Percentiles rank a stretch among this genome's conserved stretches.
Evolutionary conservation across 441 rosid species (phyloP).

Genomic region (Lepidium campestre): DNA sequence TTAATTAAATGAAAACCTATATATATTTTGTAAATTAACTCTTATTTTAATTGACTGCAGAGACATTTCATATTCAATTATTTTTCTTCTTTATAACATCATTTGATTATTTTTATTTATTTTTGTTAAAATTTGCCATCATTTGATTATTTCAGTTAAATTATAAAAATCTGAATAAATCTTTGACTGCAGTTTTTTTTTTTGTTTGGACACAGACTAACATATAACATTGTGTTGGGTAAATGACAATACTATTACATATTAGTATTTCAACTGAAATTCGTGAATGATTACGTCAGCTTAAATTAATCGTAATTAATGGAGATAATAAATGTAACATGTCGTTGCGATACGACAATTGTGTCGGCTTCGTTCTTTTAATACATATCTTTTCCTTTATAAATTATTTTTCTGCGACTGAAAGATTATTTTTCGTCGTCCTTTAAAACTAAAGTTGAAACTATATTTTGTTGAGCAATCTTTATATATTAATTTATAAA

Average conservation of each 20-base stretch:
- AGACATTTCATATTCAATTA: not conserved
- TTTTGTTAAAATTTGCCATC: too few species aligned
- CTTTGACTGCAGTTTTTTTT: not conserved
- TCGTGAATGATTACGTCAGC: not conserved
- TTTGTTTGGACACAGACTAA: not conserved
- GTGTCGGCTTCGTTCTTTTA: conserved; percentile 7
- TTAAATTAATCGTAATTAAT: not conserved
- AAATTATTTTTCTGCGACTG: not conserved
- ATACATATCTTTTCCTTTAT: not conserved
- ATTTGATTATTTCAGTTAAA: not conserved
- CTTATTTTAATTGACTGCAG: too few species aligned
- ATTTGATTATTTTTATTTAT: too few species aligned
- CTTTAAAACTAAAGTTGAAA: not conserved
- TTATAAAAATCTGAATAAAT: not conserved
- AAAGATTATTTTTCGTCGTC: not conserved
- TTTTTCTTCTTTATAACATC: not conserved
- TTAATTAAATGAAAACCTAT: too few species aligned
- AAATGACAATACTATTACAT: not conserved
- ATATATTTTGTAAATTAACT: too few species aligned
- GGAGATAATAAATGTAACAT: not conserved
- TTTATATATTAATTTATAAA: too few species aligned
- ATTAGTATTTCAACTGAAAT: not conserved
- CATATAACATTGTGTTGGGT: not conserved
- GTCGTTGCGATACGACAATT: conserved; percentile 14
- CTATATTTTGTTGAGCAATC: not conserved